Conservation (phyloP, 2,329 filamentous ascomycete genomes). For the Cadophora sp. region DNA sequence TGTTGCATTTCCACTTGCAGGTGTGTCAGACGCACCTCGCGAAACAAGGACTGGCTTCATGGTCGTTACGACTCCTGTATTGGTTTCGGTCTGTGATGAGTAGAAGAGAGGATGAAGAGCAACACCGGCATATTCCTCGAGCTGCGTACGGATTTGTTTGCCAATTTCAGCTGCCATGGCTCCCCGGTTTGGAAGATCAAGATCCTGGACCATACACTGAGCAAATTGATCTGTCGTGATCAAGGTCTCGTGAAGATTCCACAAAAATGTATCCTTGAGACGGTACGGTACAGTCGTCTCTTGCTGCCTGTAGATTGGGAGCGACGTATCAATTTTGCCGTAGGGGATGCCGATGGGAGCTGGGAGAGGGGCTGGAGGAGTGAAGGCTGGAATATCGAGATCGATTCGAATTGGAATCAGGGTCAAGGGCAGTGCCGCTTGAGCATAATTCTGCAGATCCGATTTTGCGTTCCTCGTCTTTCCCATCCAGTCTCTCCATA, state of each 20-base stretch:
- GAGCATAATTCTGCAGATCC: constrained; percentile 66
- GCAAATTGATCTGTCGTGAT: constrained; percentile 97
- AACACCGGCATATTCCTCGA: constrained; percentile 95
- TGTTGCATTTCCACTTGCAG: constrained; percentile 62
- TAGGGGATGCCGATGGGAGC: constrained; percentile 64
- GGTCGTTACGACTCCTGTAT: constrained; percentile 44
- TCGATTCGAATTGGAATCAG: constrained; percentile 97
- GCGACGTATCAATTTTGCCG: constrained; percentile 69
- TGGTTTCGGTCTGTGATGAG: constrained; percentile 49
- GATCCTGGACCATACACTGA: constrained; percentile 85
- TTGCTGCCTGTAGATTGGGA: constrained; percentile 79
- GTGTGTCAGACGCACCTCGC: constrained; percentile 50
- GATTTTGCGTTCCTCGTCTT: constrained; percentile 65
- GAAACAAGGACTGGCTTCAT: constrained; percentile 39
- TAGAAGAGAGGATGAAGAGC: constrained; percentile 94
- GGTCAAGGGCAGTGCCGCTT: constrained; percentile 82
- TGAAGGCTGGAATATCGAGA: constrained; percentile 83
- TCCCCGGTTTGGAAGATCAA: constrained; percentile 83
- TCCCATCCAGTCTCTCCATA: constrained; percentile 96
- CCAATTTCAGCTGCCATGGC: constrained; percentile 80
- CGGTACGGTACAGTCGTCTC: constrained; percentile 85
- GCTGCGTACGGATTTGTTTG: constrained; percentile 90
- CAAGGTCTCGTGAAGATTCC: constrained; percentile 95
- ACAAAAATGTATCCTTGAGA: constrained; percentile 93
- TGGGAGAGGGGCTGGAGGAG: constrained; percentile 69